Evolutionary conservation across 2,329 filamentous ascomycete genomes (phyloP).

Genomic region (Purpureocillium takamizusanense): DNA sequence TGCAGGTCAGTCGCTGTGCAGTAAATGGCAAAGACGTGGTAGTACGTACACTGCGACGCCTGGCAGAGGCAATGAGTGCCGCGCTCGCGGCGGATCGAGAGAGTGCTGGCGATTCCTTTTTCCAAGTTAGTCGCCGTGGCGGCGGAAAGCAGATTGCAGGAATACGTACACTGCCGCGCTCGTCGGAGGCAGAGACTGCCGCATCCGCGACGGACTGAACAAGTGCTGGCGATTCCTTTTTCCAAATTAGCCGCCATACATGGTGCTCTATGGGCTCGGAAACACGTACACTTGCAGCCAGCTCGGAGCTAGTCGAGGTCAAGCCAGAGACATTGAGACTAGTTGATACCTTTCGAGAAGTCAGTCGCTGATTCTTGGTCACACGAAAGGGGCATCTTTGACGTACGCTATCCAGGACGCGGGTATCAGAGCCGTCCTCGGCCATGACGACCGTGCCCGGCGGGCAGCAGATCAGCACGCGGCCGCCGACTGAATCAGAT

Average conservation of each 20-base stretch:
- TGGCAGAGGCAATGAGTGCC: neutral
- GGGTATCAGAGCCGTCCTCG: neutral
- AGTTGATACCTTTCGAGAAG: constrained; percentile 10
- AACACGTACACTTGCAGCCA: constrained; percentile 8
- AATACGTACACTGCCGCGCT: constrained; percentile 1
- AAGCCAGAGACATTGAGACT: constrained; percentile 4
- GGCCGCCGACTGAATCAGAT: neutral
- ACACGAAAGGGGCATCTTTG: neutral
- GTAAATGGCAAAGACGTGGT: neutral
- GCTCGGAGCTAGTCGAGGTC: neutral
- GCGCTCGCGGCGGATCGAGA: neutral
- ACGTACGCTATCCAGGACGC: constrained; percentile 9
- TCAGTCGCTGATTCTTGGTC: constrained; percentile 6
- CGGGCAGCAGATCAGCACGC: neutral
- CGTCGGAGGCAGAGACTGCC: neutral
- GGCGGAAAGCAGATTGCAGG: neutral
- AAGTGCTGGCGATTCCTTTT: constrained; percentile 5
- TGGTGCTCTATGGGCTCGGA: neutral
- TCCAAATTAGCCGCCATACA: constrained; percentile 7
- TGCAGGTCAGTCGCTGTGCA: constrained; percentile 4
- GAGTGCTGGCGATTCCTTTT: constrained; percentile 6
- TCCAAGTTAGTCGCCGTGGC: constrained; percentile 8
- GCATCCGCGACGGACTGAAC: neutral
- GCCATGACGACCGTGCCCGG: neutral
- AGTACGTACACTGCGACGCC: constrained; percentile 1